phyloP scores from a whole-genome alignment of 176 grass and related monocot species.

The Leersia perrieri region DNA sequence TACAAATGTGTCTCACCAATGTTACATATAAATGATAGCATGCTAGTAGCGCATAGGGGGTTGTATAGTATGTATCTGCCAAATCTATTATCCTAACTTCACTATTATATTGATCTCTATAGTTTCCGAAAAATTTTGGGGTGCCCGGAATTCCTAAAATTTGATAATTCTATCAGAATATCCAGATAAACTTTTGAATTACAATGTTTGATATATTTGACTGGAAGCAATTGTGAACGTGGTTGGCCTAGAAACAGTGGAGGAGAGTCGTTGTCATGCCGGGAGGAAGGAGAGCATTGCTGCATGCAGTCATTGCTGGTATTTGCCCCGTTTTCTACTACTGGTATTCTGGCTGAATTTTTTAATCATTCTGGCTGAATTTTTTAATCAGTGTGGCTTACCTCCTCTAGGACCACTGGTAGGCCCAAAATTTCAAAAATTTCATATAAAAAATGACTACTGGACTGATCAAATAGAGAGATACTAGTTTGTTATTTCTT shows the following conservation, averaged over 20 bases:
- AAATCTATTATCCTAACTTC: not conserved
- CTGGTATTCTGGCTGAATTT: not conserved
- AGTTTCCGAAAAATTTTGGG: no score
- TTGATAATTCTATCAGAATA: not conserved
- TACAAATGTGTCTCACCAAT: no score
- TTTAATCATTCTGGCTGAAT: no score
- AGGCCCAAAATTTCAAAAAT: not conserved
- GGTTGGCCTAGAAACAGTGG: no score
- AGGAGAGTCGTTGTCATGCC: not conserved
- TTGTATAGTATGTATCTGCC: no score
- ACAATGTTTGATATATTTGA: not conserved
- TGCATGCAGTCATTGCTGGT: no score
- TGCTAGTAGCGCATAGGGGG: no score
- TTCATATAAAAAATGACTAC: no score
- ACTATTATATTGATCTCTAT: not conserved
- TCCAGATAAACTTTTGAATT: not conserved
- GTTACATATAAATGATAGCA: no score
- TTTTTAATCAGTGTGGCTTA: not conserved
- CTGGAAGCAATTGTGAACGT: not conserved
- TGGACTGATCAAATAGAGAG: not conserved
- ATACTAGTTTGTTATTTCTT: not conserved
- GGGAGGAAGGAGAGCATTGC: not conserved
- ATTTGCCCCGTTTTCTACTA: no score
- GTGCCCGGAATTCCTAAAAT: no score
- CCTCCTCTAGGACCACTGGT: not conserved